phyloP scores from a whole-genome alignment of 2,329 filamentous ascomycete species.

The Trichoderma cornu-damae region DNA sequence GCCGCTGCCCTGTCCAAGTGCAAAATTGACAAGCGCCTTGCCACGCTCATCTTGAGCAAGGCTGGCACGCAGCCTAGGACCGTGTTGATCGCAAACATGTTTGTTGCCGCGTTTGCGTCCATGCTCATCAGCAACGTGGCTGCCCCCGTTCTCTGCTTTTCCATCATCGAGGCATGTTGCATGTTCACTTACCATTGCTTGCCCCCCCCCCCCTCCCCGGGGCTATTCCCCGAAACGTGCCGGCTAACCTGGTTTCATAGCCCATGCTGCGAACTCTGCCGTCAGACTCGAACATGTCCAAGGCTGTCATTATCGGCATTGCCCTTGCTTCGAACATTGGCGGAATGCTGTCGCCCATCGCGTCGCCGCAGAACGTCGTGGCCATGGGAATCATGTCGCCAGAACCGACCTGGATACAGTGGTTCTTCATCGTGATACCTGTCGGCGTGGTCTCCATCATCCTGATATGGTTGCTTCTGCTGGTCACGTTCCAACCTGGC shows the following conservation, averaged over 20 bases:
- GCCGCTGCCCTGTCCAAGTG: slow-evolving; percentile 94
- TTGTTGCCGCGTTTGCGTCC: slow-evolving; percentile 92
- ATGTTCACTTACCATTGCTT: not conserved
- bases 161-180: slow-evolving; percentile 84
- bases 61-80: slow-evolving; percentile 85
- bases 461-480: slow-evolving; percentile 81
- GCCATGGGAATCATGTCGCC: slow-evolving; percentile 94
- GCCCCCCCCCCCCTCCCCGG: too few relatives aligned
- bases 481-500: slow-evolving; percentile 79
- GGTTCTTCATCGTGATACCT: slow-evolving; percentile 94
- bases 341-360: slow-evolving; percentile 93
- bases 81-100: slow-evolving; percentile 96
- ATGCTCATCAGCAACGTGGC: slow-evolving; percentile 99
- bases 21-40: slow-evolving; percentile 95
- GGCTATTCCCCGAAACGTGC: too few relatives aligned
- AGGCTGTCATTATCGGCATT: slow-evolving; percentile 91
- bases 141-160: slow-evolving; percentile 93
- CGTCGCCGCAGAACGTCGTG: slow-evolving; percentile 95
- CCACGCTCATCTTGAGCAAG: slow-evolving; percentile 92
- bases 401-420: slow-evolving; percentile 84
- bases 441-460: slow-evolving; percentile 86
- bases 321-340: slow-evolving; percentile 93
- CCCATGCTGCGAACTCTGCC: slow-evolving; percentile 92
- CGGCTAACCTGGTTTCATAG: slow-evolving; percentile 39
- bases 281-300: slow-evolving; percentile 85